These are phyloP conservation scores for Moricandia moricandioides DNA, from an alignment of 345 rosid species.

Conservation along the genomic window DNA sequence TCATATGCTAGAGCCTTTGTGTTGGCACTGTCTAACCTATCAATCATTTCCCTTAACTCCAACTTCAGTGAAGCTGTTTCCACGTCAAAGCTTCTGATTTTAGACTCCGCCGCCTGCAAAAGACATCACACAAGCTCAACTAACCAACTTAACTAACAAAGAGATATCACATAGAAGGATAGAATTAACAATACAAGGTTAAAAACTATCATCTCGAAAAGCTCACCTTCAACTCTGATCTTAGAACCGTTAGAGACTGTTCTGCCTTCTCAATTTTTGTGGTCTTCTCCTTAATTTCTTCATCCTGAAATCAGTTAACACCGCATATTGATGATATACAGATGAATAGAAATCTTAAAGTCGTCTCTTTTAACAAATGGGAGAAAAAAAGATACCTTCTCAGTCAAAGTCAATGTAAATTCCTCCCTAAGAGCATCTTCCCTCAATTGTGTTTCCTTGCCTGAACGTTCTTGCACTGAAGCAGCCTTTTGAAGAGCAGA, in stretches of 20 bases:
- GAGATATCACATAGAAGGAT: not conserved
- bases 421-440: slow-evolving; percentile 88
- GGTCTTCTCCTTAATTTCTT: slow-evolving; percentile 69
- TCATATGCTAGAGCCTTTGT: slow-evolving; percentile 73
- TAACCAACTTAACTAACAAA: not conserved
- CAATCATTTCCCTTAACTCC: slow-evolving; percentile 56
- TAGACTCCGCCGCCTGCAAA: slow-evolving; percentile 90
- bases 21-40: slow-evolving; percentile 66
- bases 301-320: slow-evolving; percentile 58
- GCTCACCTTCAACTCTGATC: slow-evolving; percentile 81
- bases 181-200: not conserved
- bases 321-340: not conserved
- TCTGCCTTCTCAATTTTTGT: slow-evolving; percentile 72
- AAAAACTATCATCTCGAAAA: slow-evolving; percentile 8
- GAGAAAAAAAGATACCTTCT: slow-evolving; percentile 52
- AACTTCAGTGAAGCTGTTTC: slow-evolving; percentile 61
- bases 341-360: not conserved
- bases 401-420: slow-evolving; percentile 54
- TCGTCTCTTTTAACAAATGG: not conserved
- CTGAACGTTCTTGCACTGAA: slow-evolving; percentile 68
- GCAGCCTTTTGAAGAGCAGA: slow-evolving; percentile 94
- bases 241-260: slow-evolving; percentile 73
- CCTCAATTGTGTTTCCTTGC: slow-evolving; percentile 75
- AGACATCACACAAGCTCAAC: slow-evolving; percentile 7
- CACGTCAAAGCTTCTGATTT: slow-evolving; percentile 64